These are phyloP conservation scores for Diaporthe aspalathi DNA, from an alignment of 2,329 filamentous ascomycete species.

Conservation along the genomic window DNA sequence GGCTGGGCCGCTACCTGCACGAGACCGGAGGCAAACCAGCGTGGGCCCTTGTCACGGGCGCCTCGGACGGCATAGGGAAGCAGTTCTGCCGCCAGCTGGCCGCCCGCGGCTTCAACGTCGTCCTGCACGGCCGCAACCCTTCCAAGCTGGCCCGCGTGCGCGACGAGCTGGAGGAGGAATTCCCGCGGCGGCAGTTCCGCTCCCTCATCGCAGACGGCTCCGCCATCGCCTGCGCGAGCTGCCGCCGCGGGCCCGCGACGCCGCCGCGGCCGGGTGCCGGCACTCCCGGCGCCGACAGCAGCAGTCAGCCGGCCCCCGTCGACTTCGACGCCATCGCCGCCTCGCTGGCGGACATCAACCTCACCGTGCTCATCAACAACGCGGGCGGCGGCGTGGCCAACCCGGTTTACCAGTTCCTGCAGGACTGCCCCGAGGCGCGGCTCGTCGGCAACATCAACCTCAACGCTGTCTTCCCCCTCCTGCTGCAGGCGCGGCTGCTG, in stretches of 20 bases:
- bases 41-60: constrained; percentile 65
- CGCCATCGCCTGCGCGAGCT: constrained; percentile 25
- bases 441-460: constrained; percentile 57
- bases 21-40: constrained; percentile 40
- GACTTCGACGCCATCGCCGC: constrained; percentile 42
- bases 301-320: constrained; percentile 36
- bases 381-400: constrained; percentile 56
- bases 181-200: constrained; percentile 54
- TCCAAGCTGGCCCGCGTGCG: constrained; percentile 58
- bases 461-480: constrained; percentile 62
- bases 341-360: constrained; percentile 50
- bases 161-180: constrained; percentile 51
- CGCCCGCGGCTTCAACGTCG: constrained; percentile 63
- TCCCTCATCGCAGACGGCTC: constrained; percentile 58
- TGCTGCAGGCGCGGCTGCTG: constrained; percentile 59
- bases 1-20: constrained; percentile 43
- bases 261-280: neutral
- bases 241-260: neutral
- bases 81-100: constrained; percentile 64
- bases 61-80: constrained; percentile 66
- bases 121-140: constrained; percentile 66
- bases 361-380: constrained; percentile 69
- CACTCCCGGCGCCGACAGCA: neutral
- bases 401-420: constrained; percentile 51
- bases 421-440: constrained; percentile 49